These are phyloP conservation scores for Cryoendolithus antarcticus DNA, from an alignment of 2,329 filamentous ascomycete genomes.

Conservation along the genomic window DNA sequence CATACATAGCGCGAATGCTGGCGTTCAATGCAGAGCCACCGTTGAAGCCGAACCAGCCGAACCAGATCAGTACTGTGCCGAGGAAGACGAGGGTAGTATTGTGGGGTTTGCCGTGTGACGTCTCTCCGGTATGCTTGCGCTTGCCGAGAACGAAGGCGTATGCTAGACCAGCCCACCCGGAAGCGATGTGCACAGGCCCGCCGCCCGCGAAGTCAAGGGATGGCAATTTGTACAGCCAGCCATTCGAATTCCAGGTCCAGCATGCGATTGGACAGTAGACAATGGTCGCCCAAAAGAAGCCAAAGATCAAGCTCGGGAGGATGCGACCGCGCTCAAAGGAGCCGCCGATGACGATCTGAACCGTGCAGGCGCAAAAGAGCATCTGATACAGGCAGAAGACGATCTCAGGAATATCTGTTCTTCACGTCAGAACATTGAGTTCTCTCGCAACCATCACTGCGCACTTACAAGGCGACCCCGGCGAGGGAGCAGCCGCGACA, in stretches of 20 bases:
- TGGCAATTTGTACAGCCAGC: constrained; percentile 51
- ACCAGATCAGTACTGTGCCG: constrained; percentile 54
- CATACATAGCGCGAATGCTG: constrained; percentile 41
- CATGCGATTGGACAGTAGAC: constrained; percentile 53
- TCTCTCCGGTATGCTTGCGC: constrained; percentile 37
- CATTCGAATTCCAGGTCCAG: constrained; percentile 57
- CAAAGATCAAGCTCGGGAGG: constrained; percentile 51
- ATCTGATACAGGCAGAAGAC: constrained; percentile 56
- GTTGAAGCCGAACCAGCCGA: constrained; percentile 50
- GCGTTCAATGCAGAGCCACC: constrained; percentile 43
- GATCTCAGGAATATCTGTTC: constrained; percentile 47
- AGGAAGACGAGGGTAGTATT: constrained; percentile 53
- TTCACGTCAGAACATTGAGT: too few species aligned
- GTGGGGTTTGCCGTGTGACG: constrained; percentile 44
- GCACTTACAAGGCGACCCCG: too few species aligned
- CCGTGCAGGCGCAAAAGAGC: constrained; percentile 49
- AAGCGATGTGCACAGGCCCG: constrained; percentile 53
- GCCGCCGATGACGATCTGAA: constrained; percentile 54
- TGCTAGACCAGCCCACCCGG: constrained; percentile 50
- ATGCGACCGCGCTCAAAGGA: constrained; percentile 54
- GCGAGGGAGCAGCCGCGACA: constrained; percentile 48
- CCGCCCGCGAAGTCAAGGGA: constrained; percentile 50
- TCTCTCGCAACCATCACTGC: too few species aligned
- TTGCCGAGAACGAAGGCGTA: constrained; percentile 53
- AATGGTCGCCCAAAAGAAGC: constrained; percentile 51